phyloP scores from a whole-genome alignment of 805 yeast genomes.

The Saccharomycopsis lassenensis region DNA sequence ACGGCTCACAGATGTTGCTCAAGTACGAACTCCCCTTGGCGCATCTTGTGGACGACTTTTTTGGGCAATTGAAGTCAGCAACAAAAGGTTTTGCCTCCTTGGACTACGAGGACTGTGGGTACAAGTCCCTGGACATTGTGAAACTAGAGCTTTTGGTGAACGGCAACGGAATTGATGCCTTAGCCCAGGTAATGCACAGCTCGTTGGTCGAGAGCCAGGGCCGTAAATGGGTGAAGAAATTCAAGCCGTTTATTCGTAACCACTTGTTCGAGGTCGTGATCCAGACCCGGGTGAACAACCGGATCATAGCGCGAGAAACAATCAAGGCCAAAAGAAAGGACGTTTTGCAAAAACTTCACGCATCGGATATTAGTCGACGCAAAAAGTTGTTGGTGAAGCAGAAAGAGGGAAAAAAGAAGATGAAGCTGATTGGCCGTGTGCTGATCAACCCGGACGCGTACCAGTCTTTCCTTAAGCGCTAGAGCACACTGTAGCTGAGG shows the following conservation, averaged over 20 bases:
- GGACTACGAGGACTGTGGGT: constrained; percentile 92
- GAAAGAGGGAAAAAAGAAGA: constrained; percentile 83
- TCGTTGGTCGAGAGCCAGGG: constrained; percentile 67
- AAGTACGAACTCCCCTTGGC: constrained; percentile 79
- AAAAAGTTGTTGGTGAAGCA: constrained; percentile 81
- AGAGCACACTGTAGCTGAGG: too few relatives aligned
- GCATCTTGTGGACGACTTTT: constrained; percentile 88
- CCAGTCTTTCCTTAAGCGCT: constrained; percentile 82
- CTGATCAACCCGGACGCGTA: constrained; percentile 76
- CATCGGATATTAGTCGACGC: constrained; percentile 83
- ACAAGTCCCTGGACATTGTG: constrained; percentile 65
- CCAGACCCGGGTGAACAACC: constrained; percentile 76
- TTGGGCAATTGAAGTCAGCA: constrained; percentile 82
- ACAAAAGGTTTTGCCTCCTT: constrained; percentile 90
- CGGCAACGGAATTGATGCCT: constrained; percentile 82
- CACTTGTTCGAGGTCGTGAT: constrained; percentile 89
- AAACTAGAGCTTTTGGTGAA: constrained; percentile 84
- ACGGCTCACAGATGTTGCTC: constrained; percentile 74
- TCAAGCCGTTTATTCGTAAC: constrained; percentile 66
- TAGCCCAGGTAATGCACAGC: constrained; percentile 81
- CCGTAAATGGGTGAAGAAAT: constrained; percentile 69
- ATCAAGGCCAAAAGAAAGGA: constrained; percentile 90
- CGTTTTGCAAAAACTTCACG: constrained; percentile 88
- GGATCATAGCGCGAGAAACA: constrained; percentile 83
- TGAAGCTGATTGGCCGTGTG: constrained; percentile 73